Conservation (phyloP, 2,329 filamentous ascomycete species). For the Fusarium sp. region DNA sequence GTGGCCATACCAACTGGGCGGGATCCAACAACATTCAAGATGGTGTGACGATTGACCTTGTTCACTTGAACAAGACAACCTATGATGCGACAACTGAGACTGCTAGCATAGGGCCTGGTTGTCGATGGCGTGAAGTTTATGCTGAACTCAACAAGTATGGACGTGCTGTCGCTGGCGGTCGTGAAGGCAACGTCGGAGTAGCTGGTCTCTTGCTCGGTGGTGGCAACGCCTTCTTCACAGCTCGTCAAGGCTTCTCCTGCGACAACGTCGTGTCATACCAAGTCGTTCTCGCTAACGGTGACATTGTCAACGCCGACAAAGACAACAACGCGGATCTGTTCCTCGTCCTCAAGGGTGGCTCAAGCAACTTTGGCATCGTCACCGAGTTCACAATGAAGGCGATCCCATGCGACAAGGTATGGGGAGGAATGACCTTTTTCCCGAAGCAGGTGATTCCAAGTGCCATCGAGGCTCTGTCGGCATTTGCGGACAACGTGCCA, state of each 20-base stretch:
- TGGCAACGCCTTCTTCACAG: conserved; percentile 41
- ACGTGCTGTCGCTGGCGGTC: conserved; percentile 57
- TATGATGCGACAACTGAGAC: conserved; percentile 45
- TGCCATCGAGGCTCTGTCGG: conserved; percentile 10
- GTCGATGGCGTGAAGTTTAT: conserved; percentile 53
- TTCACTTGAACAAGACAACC: conserved; percentile 26
- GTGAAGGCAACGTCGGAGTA: conserved; percentile 51
- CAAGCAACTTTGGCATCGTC: conserved; percentile 56
- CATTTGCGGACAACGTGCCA: conserved; percentile 22
- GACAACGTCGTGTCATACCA: conserved; percentile 60
- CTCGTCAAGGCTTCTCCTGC: conserved; percentile 59
- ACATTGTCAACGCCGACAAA: conserved; percentile 55
- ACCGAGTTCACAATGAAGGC: conserved; percentile 46
- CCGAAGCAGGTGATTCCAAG: conserved; percentile 24
- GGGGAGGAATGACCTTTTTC: conserved; percentile 34
- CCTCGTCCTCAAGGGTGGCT: conserved; percentile 57
- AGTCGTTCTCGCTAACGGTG: conserved; percentile 61
- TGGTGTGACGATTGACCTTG: conserved; percentile 18
- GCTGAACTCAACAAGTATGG: conserved; percentile 45
- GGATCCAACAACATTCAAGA: conserved; percentile 23
- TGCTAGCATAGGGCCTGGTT: conserved; percentile 58
- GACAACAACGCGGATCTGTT: conserved; percentile 56
- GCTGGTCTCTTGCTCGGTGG: conserved; percentile 47
- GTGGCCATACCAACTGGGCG: conserved; percentile 22
- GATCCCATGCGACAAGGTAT: conserved; percentile 32